Base-by-base conservation (phyloP, 2,329 filamentous ascomycete genomes). In the Ramularia endophylla region DNA sequence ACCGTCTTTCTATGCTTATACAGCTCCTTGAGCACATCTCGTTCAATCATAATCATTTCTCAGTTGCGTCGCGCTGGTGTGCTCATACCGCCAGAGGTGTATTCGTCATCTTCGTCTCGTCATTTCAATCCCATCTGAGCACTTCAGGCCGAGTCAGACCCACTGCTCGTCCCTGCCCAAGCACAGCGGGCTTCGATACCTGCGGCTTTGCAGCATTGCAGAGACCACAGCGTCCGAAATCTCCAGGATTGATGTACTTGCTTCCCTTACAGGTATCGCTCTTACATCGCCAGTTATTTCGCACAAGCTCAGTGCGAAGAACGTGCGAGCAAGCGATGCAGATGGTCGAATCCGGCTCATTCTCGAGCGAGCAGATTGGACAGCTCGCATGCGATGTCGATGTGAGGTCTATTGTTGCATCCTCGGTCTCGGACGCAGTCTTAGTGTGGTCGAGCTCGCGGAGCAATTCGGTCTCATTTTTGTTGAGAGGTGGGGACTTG, bases 241-340 rank as follows among this genome's bases (percentile, higher is more conserved):
- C 84, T 1, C 74, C 77, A 8, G 81, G 72, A 55, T 89, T 90
- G 38, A 81, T 56, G 58, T 87, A 90, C 15, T 54, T 46, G 33
- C 71, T 75, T 9, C 65, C 70, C 44, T 63, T 64, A 58, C 85
- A 90, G 2, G 65, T 50, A 3, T 60, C 56, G 49, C 72, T 77
- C 31, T 58, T 61, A 58, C 85, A 90, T 35, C 64, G 65, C 85
- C 86, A 90, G n/a, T 74, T 65, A 13, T 69, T 64, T 0, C 72
- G 65, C 32, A 81, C 69, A 36, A 72, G 71, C 0, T 64, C 56
- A 1, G 70, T 64, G 32, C 76, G 70, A 2, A 90, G 65, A 1
- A 89, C 84, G 50, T 90, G 78, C 17, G 80, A 74, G 60, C 87
- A 92, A 39, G 81, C 73, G 6, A 63, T 64, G 60, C 87, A 92